A percentile compares a stretch with the other conserved stretches of the same genome.
Evolutionary conservation across 176 grass and related monocot genomes (phyloP).

Genomic region (Aegilops bicornis): DNA sequence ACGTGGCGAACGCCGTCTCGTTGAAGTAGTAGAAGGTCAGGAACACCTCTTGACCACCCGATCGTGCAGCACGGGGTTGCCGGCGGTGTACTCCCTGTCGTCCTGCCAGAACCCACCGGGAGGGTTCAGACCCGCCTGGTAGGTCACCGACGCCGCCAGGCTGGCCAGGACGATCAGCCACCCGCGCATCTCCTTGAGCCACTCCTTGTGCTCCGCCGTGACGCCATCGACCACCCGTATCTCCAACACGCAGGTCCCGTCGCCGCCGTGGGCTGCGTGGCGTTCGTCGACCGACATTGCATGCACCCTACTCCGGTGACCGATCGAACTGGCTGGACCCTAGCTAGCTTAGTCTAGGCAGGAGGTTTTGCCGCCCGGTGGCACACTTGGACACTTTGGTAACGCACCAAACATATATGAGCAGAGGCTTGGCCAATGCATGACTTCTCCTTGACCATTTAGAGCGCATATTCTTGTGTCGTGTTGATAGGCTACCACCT

Average conservation of each 20-base stretch:
- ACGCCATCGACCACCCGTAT: background rate
- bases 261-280: background rate
- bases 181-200: conserved; percentile 54
- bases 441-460: background rate
- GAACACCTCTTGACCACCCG: background rate
- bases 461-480: too few species aligned
- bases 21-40: background rate
- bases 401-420: too few species aligned
- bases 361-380: too few species aligned
- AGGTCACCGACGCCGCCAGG: conserved; percentile 36
- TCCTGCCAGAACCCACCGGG: conserved; percentile 48
- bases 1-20: too few species aligned
- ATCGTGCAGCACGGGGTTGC: conserved; percentile 16
- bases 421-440: too few species aligned
- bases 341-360: too few species aligned
- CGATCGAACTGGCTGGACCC: background rate
- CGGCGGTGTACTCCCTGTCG: background rate
- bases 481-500: too few species aligned
- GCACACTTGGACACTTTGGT: too few species aligned
- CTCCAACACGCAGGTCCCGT: background rate
- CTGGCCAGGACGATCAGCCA: conserved; percentile 46
- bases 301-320: background rate
- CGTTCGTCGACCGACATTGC: background rate
- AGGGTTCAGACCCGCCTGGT: conserved; percentile 41
- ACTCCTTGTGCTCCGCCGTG: background rate